Percentiles rank a stretch among this genome's conserved stretches.
These are phyloP conservation scores for Chlorella sp. DNA, from an alignment of 139 green algal genomes.

Conservation along the genomic window DNA sequence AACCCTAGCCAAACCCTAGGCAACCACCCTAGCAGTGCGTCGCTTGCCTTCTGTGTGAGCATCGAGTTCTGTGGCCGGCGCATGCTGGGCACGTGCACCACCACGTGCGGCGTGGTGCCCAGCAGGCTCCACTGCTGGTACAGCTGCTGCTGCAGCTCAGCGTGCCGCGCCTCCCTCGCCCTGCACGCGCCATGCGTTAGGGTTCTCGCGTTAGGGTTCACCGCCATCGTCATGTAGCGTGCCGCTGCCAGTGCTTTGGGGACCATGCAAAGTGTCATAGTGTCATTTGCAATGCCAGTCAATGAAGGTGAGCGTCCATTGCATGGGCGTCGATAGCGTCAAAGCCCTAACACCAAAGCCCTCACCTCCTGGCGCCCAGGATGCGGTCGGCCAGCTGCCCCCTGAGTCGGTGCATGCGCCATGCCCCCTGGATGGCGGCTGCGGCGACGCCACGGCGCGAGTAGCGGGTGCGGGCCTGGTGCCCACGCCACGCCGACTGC, in stretches of 20 bases:
- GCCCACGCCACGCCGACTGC: conserved; percentile 36
- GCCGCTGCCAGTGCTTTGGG: too few relatives aligned
- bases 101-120: background rate
- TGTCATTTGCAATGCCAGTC: too few relatives aligned
- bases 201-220: too few relatives aligned
- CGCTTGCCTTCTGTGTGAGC: background rate
- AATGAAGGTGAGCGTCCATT: too few relatives aligned
- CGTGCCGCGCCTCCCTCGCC: conserved; percentile 19
- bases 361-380: too few relatives aligned
- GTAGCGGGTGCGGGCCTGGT: conserved; percentile 25
- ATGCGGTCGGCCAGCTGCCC: conserved; percentile 17
- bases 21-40: too few relatives aligned
- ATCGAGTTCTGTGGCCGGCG: conserved; percentile 10
- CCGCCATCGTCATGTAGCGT: too few relatives aligned
- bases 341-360: too few relatives aligned
- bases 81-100: conserved; percentile 49
- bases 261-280: too few relatives aligned
- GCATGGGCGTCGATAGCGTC: too few relatives aligned
- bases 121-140: conserved; percentile 16
- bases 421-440: conserved; percentile 34
- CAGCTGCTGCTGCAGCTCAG: conserved; percentile 23
- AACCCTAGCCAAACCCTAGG: too few relatives aligned
- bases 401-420: conserved; percentile 24
- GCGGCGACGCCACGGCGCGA: conserved; percentile 13
- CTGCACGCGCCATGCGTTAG: conserved; percentile 5